Evolutionary conservation across 305 asterid species (phyloP).

Genomic region (Ruellia speciosa): DNA sequence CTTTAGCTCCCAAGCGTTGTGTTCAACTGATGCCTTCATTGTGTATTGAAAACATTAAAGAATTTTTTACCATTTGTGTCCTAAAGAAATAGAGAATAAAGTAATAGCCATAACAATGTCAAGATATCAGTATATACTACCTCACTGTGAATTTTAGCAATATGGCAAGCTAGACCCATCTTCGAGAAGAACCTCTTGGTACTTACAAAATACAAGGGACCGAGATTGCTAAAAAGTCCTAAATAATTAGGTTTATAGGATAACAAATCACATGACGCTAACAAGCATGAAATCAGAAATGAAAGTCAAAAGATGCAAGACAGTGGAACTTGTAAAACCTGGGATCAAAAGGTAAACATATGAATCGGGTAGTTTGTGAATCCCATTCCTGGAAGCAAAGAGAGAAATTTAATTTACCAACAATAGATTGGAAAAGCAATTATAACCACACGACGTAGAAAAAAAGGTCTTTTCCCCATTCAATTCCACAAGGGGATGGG

Average conservation of each 20-base stretch:
- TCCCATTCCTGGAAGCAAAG: conserved; percentile 54
- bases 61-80: conserved; percentile 8
- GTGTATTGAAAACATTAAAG: conserved; percentile 18
- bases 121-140: conserved; percentile 26
- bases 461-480: no score
- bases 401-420: conserved; percentile 17
- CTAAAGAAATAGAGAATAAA: conserved; percentile 6
- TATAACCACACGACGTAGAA: not conserved
- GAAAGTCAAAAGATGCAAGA: conserved; percentile 12
- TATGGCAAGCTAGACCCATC: conserved; percentile 93
- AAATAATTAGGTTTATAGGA: conserved; percentile 20
- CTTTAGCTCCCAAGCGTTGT: conserved; percentile 87
- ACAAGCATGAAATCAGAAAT: not conserved
- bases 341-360: conserved; percentile 87
- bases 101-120: not conserved
- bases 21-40: conserved; percentile 78
- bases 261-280: conserved; percentile 16
- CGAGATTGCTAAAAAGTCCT: conserved; percentile 89
- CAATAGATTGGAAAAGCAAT: not conserved
- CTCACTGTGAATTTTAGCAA: conserved; percentile 91
- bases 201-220: conserved; percentile 79
- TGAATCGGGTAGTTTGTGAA: conserved; percentile 70
- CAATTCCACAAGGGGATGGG: no score
- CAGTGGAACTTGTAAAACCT: conserved; percentile 36
- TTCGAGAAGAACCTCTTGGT: conserved; percentile 72